Conservation (phyloP, 352 stramenopile species). For the Pythium dissimile region DNA sequence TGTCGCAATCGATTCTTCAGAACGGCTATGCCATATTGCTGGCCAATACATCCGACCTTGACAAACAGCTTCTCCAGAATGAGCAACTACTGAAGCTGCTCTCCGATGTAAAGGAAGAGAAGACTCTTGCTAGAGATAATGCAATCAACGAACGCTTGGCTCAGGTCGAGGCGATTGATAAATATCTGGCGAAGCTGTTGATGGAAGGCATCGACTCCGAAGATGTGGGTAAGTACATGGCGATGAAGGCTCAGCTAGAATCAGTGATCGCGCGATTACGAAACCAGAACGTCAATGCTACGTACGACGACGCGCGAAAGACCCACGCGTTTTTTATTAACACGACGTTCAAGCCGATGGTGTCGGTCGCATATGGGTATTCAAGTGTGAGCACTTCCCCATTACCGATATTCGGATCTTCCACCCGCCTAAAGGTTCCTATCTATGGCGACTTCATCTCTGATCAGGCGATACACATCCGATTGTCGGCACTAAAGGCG, state of each 20-base stretch:
- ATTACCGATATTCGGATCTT: constrained; percentile 1
- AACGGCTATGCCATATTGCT: constrained; percentile 6
- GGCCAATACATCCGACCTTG: constrained; percentile 1
- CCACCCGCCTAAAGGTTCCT: constrained; percentile 4
- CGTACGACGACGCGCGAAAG: not conserved
- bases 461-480: not conserved
- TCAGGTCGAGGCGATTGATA: constrained; percentile 1
- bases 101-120: not conserved
- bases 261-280: not conserved
- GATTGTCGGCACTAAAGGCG: not conserved
- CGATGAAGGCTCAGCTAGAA: not conserved
- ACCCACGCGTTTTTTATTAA: constrained; percentile 3
- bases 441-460: constrained; percentile 3
- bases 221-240: not conserved
- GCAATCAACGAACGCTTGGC: not conserved
- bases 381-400: not conserved
- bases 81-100: not conserved
- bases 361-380: constrained; percentile 1
- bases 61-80: constrained; percentile 1
- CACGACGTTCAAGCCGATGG: not conserved
- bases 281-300: not conserved
- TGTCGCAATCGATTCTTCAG: constrained; percentile 9
- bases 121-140: not conserved
- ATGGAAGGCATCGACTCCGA: not conserved
- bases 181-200: not conserved